Conservation (phyloP, 768 basidiomycete species). For the Jaapia argillacea region DNA sequence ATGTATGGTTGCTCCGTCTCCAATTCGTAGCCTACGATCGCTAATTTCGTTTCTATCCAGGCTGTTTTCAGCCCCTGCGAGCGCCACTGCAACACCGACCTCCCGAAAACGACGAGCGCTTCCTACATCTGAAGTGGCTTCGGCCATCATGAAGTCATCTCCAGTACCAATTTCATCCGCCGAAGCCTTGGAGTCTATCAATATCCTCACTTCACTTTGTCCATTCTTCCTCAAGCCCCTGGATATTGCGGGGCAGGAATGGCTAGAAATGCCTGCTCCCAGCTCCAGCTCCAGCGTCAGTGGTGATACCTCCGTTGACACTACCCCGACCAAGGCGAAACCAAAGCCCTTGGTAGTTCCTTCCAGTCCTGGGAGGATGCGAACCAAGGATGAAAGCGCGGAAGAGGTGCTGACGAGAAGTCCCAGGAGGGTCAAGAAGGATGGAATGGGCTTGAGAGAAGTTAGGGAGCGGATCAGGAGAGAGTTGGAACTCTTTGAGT, state of each 20-base stretch:
- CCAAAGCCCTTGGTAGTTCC: too few relatives aligned
- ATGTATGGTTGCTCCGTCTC: slow-evolving; percentile 42
- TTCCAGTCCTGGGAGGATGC: slow-evolving; percentile 19
- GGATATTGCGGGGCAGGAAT: slow-evolving; percentile 45
- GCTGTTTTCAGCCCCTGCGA: slow-evolving; percentile 61
- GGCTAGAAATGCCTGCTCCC: slow-evolving; percentile 50
- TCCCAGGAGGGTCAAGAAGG: slow-evolving; percentile 60
- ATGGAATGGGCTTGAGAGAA: slow-evolving; percentile 65
- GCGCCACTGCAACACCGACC: slow-evolving; percentile 40
- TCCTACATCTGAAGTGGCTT: slow-evolving; percentile 53
- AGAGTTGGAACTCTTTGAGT: slow-evolving; percentile 66
- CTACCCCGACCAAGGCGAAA: slow-evolving; percentile 32
- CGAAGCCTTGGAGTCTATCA: slow-evolving; percentile 69
- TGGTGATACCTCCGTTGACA: slow-evolving; percentile 14
- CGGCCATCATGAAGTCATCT: slow-evolving; percentile 71
- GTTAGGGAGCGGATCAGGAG: slow-evolving; percentile 74
- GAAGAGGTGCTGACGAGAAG: slow-evolving; percentile 56
- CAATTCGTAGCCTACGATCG: not conserved
- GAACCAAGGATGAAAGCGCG: slow-evolving; percentile 46
- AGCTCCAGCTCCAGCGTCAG: slow-evolving; percentile 10
- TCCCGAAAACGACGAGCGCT: slow-evolving; percentile 63
- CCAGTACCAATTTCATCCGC: slow-evolving; percentile 70
- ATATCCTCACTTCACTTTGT: slow-evolving; percentile 56
- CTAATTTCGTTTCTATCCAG: slow-evolving; percentile 21
- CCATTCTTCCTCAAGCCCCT: slow-evolving; percentile 72